A percentile compares a stretch with the other conserved stretches of the same genome.
phyloP scores from a whole-genome alignment of 495 filamentous ascomycete species.

The Neurospora sp. region DNA sequence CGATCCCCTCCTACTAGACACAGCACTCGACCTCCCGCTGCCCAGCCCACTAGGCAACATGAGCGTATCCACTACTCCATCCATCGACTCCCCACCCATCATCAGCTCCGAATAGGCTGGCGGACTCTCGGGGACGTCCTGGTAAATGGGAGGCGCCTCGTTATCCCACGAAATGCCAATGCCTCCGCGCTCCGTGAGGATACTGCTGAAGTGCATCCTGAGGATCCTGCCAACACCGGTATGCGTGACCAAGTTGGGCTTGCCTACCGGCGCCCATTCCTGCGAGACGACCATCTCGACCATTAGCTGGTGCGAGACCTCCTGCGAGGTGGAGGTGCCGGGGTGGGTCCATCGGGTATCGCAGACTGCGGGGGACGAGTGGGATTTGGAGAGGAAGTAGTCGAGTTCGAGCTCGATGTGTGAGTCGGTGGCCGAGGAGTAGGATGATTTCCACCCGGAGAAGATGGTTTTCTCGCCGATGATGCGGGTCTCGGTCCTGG shows the following conservation, averaged over 20 bases:
- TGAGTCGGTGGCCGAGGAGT: constrained; percentile 51
- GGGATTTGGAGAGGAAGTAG: constrained; percentile 48
- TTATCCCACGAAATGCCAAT: constrained; percentile 96
- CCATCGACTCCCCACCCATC: constrained; percentile 12
- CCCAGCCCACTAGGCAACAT: background rate
- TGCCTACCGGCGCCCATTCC: constrained; percentile 69
- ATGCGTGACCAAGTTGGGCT: constrained; percentile 61
- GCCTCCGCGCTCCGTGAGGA: constrained; percentile 73
- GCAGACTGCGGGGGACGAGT: constrained; percentile 52
- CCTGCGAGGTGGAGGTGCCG: constrained; percentile 41
- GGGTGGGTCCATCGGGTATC: constrained; percentile 55
- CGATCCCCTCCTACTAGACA: background rate
- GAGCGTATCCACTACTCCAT: background rate
- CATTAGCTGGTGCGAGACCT: constrained; percentile 72
- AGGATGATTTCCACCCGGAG: constrained; percentile 95
- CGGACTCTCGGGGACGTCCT: constrained; percentile 83
- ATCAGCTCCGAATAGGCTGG: constrained; percentile 52
- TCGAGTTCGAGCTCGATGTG: constrained; percentile 77
- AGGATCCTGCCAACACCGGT: constrained; percentile 87
- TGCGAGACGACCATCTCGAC: constrained; percentile 92
- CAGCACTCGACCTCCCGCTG: background rate
- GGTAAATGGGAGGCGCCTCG: constrained; percentile 88
- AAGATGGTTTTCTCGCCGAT: constrained; percentile 43
- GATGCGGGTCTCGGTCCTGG: constrained; percentile 65
- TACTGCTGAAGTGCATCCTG: constrained; percentile 79